A percentile compares a stretch with the other conserved stretches of the same genome.
Conservation (phyloP, 305 asterid genomes). For the Plantago lanceolata region DNA sequence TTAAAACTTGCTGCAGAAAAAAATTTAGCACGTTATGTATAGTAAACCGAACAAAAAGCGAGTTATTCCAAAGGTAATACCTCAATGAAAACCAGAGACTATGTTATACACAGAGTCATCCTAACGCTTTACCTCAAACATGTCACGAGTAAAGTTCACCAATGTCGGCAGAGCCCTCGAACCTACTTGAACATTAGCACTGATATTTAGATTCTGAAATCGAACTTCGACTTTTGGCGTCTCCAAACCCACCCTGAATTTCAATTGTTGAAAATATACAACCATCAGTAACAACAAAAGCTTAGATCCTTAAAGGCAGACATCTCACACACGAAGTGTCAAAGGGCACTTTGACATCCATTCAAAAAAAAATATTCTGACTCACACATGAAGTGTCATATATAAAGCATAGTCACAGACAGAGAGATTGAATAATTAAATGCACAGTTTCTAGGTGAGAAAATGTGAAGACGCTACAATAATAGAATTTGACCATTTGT, state of each 20-base stretch:
- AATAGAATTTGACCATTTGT: no score
- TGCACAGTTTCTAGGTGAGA: no score
- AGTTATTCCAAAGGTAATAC: not conserved
- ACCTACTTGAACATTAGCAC: conserved; percentile 54
- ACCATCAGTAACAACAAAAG: not conserved
- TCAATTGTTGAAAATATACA: not conserved
- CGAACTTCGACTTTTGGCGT: conserved; percentile 67
- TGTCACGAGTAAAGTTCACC: conserved; percentile 52
- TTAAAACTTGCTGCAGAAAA: conserved; percentile 40
- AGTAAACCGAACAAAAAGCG: not conserved
- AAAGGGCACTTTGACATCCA: no score
- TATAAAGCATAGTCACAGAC: no score
- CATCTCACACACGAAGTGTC: not conserved
- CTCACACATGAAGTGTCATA: no score
- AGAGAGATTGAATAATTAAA: no score
- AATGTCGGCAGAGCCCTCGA: conserved; percentile 74
- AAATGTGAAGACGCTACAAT: no score
- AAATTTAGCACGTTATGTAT: not conserved
- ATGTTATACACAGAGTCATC: not conserved
- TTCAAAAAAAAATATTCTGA: no score
- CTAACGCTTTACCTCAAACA: conserved; percentile 43
- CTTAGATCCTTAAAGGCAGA: no score
- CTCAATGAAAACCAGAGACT: not conserved
- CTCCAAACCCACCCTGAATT: conserved; percentile 51
- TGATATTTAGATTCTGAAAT: conserved; percentile 48